Percentiles rank a stretch among this genome's conserved stretches.
These are phyloP conservation scores for Mycosarcoma maydis DNA, from an alignment of 1,284 basidiomycete species.

Conservation along the genomic window DNA sequence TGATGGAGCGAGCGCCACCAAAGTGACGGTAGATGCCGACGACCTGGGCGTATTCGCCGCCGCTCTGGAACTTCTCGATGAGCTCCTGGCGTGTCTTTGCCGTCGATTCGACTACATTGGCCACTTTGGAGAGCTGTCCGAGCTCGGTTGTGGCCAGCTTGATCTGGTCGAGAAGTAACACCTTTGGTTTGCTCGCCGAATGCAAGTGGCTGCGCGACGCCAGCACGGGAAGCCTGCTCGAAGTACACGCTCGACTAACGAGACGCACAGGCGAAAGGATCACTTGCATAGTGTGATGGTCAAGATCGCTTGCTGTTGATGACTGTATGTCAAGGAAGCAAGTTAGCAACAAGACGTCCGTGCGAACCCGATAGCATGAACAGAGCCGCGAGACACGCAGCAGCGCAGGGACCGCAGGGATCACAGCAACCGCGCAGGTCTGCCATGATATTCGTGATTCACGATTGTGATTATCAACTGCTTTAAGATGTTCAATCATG, in stretches of 20 bases:
- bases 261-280: background rate
- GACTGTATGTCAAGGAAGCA: background rate
- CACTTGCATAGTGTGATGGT: conserved; percentile 4
- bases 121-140: conserved; percentile 29
- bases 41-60: conserved; percentile 73
- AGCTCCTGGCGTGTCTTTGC: conserved; percentile 44
- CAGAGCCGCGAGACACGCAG: background rate
- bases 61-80: conserved; percentile 30
- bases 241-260: background rate
- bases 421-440: no score
- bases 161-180: conserved; percentile 60
- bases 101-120: conserved; percentile 39
- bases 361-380: background rate
- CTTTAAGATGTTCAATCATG: no score
- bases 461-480: no score
- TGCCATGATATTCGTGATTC: no score
- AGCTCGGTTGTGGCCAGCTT: conserved; percentile 48
- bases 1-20: conserved; percentile 61
- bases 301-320: background rate
- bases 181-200: conserved; percentile 32
- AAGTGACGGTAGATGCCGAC: conserved; percentile 84
- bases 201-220: conserved; percentile 7
- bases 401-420: no score
- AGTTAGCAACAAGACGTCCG: background rate
- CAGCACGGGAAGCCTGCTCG: background rate